Base-by-base conservation (phyloP, 495 filamentous ascomycete species). In the Beverwykella pulmonaria region DNA sequence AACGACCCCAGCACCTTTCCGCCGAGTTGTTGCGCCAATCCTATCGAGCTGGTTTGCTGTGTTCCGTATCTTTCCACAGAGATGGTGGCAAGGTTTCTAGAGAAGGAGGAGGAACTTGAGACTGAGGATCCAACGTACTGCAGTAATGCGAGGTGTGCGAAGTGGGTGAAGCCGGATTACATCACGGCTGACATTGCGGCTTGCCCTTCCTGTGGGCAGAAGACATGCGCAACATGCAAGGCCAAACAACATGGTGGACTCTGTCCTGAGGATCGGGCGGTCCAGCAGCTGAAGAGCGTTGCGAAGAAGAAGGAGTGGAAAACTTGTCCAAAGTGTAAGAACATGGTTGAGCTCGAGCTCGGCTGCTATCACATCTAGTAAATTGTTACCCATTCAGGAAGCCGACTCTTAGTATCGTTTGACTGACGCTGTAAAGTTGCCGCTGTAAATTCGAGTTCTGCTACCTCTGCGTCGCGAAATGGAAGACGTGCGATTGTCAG, bases 311-410 rank as follows among this genome's bases (percentile, higher is more conserved):
- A 34, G 30, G 4, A 27, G 53, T 56, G 53, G 53, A 20, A 56
- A 19, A 15, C n/a, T 15, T 56, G 53, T 20, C 22, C 17, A 4
- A 56, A 27, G 36, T 56, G 53, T 20, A 32, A 27, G 29, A 56
- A 20, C 30, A 56, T 56, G 53, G 26, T 39, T 27, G 53, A 56
- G 26, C 25, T 56, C 5, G 10, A 7, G 2, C 12, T 32, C 26
- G 30, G 53, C 26, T 56, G 53, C 29, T 39, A 34, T 23, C 53
- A 56, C 20, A 56, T 56, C 14, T 2, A 10, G 53, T 56, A n/a
- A 39, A 4, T 20, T 56, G 17, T 5, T 12, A 4, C 30, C 30
- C 30, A 34, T 5, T 5, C 12, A 34, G 30, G 5, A 5, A 4
- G 12, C 30, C 12, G 30, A 5, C 30, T 34, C 5, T 4, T 4